Evolutionary conservation across 192 early-diverging fungal species (phyloP), one percentile per base, ranked within the genome.

Genomic region (Dispira parvispora): DNA sequence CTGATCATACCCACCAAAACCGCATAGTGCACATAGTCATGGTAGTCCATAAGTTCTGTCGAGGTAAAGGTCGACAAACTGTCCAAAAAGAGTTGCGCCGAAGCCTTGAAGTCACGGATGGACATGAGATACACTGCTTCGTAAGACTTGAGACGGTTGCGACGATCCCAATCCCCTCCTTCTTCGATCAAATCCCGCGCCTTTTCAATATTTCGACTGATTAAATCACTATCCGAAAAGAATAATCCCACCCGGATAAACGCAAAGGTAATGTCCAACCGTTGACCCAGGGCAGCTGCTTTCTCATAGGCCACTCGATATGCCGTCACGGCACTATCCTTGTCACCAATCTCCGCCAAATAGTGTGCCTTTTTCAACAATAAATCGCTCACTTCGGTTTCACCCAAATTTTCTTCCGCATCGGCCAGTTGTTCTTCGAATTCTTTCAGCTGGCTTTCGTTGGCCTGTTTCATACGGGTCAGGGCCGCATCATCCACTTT

Each of bases 151-250:
- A 96, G 81, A 52, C 96, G 82, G 77, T 99, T 99, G 63, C 96
- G 83, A 50, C 96, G 83, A 79, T 99, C 96, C 96, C 96, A 99
- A 74, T 99, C 96, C 26, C 96, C 96, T 52, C 95, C 93, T 76
- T 96, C 90, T 69, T 99, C 89, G 64, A 97, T 92, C 69, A 99
- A 78, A 43, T 87, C 91, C 64, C 68, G 68, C 26, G 82, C 85
- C 58, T 87, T 88, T 61, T 91, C 89, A 63, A 95, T 87, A 70
- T 87, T 90, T 2, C 78, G 69, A 63, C 74, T 77, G 55, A 93
- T 88, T 38, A 90, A 64, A 38, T 84, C 83, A 63, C 87, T 80
- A 64, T 94, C 88, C 61, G 82, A 74, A 75, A 87, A 90, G 72
- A 99, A 99, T 76, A 98, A 87, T 38, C 89, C 95, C 62, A 98